Percentiles rank a stretch among this genome's conserved stretches.
phyloP scores from a whole-genome alignment of 768 basidiomycete genomes.

The Dacryopinax primogenitus region DNA sequence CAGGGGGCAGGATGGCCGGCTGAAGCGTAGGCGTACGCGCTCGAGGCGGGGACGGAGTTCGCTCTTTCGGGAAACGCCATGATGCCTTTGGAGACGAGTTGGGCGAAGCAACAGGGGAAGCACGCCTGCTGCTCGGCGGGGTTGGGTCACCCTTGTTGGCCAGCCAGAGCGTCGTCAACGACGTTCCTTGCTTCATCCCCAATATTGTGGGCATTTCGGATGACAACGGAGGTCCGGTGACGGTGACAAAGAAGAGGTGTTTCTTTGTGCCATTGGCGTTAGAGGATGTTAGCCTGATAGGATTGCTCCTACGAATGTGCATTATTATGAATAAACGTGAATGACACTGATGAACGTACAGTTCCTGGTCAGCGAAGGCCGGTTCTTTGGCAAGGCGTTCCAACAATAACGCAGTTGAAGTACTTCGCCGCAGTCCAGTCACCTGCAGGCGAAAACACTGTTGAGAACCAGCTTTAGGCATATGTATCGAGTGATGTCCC shows the following conservation, averaged over 20 bases:
- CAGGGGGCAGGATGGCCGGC: too few species aligned
- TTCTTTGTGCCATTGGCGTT: background rate
- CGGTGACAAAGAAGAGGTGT: background rate
- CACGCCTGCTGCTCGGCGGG: background rate
- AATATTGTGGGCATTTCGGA: background rate
- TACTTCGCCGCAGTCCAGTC: background rate
- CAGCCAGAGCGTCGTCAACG: background rate
- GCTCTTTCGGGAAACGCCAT: too few species aligned
- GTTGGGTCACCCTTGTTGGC: background rate
- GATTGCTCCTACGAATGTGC: background rate
- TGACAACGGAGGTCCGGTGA: background rate
- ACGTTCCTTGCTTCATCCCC: background rate
- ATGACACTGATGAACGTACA: background rate
- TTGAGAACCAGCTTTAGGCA: background rate
- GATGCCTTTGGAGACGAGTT: background rate
- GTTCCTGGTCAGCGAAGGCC: background rate
- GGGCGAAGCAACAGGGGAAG: background rate
- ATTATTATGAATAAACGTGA: background rate
- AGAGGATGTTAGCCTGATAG: background rate
- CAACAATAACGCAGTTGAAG: background rate
- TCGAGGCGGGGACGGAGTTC: too few species aligned
- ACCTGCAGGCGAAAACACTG: background rate
- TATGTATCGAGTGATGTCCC: background rate
- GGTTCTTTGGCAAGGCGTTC: background rate
- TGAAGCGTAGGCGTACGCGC: too few species aligned